These are phyloP conservation scores for Didymella pomorum DNA, from an alignment of 2,329 filamentous ascomycete species.

Conservation along the genomic window DNA sequence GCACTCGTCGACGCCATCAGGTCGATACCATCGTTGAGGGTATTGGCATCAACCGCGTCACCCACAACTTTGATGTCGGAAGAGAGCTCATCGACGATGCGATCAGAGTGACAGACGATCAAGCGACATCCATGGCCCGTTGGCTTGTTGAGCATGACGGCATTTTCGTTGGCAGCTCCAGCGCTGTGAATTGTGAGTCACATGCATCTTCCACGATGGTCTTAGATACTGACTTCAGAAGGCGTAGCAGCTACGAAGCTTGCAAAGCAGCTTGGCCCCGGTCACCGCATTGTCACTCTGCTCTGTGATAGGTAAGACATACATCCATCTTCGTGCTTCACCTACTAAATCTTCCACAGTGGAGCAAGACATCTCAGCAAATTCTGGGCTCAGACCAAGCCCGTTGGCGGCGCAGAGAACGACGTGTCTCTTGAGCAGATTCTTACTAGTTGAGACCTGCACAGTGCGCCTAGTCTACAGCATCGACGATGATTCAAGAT, in stretches of 20 bases:
- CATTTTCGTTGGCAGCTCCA: conserved; percentile 92
- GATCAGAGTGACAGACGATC: conserved; percentile 83
- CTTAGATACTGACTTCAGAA: conserved; percentile 30
- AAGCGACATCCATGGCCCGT: conserved; percentile 92
- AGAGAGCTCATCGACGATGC: conserved; percentile 89
- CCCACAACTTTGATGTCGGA: conserved; percentile 88
- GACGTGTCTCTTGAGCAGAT: conserved; percentile 66
- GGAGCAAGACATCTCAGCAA: conserved; percentile 84
- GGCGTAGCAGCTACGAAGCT: conserved; percentile 74
- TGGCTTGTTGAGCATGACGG: conserved; percentile 97
- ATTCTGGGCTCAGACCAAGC: conserved; percentile 79
- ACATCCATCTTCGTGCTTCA: neutral
- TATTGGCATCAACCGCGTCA: conserved; percentile 94
- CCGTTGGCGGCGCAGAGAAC: conserved; percentile 62
- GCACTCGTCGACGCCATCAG: conserved; percentile 85
- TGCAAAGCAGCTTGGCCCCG: conserved; percentile 70
- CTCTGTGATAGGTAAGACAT: conserved; percentile 69
- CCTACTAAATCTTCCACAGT: conserved; percentile 34
- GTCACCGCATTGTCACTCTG: conserved; percentile 76
- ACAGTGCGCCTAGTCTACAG: neutral
- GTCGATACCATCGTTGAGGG: conserved; percentile 97
- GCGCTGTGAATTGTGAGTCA: conserved; percentile 85
- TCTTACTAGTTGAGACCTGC: conserved; percentile 46
- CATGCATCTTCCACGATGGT: conserved; percentile 4
- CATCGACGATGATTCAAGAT: neutral